Evolutionary conservation across 495 filamentous ascomycete species (phyloP).

Genomic region (Xylaria sp.): DNA sequence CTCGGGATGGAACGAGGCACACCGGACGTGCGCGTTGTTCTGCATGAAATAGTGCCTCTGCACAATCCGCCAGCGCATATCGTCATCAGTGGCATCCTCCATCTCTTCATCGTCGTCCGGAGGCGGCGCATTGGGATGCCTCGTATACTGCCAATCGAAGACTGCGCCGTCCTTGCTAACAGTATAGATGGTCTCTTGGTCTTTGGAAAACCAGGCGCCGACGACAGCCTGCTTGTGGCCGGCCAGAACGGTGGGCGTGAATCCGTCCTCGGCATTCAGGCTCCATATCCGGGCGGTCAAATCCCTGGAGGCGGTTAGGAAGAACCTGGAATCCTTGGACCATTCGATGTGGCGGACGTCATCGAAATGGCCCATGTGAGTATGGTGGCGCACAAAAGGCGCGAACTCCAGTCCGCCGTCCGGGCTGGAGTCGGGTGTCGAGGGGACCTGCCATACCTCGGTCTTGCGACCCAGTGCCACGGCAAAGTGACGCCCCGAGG

Average conservation of each 20-base stretch:
- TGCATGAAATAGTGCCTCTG: slow-evolving; percentile 93
- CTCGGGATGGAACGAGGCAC: slow-evolving; percentile 83
- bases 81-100: slow-evolving; percentile 64
- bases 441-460: slow-evolving; percentile 95
- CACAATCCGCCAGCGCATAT: slow-evolving; percentile 81
- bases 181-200: slow-evolving; percentile 76
- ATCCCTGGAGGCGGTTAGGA: slow-evolving; percentile 89
- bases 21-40: slow-evolving; percentile 83
- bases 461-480: slow-evolving; percentile 83
- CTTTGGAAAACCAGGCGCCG: slow-evolving; percentile 89
- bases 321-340: slow-evolving; percentile 94
- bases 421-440: slow-evolving; percentile 74
- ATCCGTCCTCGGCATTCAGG: slow-evolving; percentile 82
- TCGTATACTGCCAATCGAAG: slow-evolving; percentile 71
- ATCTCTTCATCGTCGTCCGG: slow-evolving; percentile 64
- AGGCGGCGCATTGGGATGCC: slow-evolving; percentile 56
- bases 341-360: slow-evolving; percentile 84
- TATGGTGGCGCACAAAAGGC: slow-evolving; percentile 87
- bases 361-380: slow-evolving; percentile 88
- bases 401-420: slow-evolving; percentile 93
- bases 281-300: slow-evolving; percentile 95
- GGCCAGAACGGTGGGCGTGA: slow-evolving; percentile 84
- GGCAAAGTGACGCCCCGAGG: slow-evolving; percentile 87
- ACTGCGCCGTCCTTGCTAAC: slow-evolving; percentile 65
- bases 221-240: slow-evolving; percentile 88